These are phyloP conservation scores for Neurospora sp. DNA, from an alignment of 495 filamentous ascomycete species.

Conservation along the genomic window DNA sequence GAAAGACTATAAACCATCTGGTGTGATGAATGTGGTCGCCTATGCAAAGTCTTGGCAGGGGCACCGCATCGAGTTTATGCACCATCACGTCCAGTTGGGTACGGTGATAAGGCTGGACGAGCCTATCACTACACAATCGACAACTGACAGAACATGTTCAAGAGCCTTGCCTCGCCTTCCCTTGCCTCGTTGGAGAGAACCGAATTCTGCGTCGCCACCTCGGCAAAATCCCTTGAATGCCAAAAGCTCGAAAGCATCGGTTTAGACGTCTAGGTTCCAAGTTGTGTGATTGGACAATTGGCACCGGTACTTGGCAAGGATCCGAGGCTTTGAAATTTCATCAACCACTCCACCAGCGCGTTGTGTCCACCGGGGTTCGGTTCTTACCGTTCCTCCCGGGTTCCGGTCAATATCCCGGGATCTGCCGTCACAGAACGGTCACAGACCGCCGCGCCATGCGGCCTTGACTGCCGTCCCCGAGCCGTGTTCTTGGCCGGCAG, in stretches of 20 bases:
- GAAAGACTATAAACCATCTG: neutral
- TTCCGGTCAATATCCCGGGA: neutral
- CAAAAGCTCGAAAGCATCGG: neutral
- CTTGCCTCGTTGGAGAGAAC: neutral
- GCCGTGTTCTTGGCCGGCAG: neutral
- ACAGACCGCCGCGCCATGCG: neutral
- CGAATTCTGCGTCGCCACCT: neutral
- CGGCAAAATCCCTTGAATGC: neutral
- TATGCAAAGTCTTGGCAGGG: neutral
- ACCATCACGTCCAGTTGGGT: neutral
- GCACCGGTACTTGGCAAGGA: neutral
- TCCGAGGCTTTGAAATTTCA: neutral
- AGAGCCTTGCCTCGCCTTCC: neutral
- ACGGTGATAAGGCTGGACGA: neutral
- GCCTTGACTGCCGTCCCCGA: neutral
- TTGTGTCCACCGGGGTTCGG: neutral
- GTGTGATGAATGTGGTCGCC: neutral
- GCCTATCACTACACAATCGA: neutral
- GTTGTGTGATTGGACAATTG: neutral
- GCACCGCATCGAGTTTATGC: neutral
- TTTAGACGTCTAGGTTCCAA: neutral
- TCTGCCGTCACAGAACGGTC: neutral
- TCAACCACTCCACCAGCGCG: neutral
- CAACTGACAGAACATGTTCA: neutral
- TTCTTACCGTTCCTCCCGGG: neutral